Percentiles rank a stretch among this genome's conserved stretches.
Conservation (phyloP, 306 rosid species). For the Castanea sativa region DNA sequence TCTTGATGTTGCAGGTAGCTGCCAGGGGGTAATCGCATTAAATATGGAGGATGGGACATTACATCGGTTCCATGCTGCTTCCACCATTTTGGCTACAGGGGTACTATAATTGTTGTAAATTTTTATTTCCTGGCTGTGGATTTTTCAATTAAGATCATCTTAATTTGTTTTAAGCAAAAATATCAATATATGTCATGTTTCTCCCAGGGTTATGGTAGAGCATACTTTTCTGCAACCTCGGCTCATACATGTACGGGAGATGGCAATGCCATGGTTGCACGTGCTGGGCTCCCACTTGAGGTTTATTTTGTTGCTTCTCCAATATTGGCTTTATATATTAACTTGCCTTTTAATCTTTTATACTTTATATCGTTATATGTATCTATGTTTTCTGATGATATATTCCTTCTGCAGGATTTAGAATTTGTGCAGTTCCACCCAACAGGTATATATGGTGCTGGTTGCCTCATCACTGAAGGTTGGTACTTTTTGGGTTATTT, state of each 20-base stretch:
- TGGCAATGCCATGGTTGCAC: constrained; percentile 96
- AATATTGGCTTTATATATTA: constrained; percentile 17
- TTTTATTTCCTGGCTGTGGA: neutral
- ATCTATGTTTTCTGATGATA: constrained; percentile 7
- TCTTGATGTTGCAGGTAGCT: constrained; percentile 56
- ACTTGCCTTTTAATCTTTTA: constrained; percentile 3
- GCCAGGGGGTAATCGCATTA: constrained; percentile 93
- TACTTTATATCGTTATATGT: neutral
- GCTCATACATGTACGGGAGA: constrained; percentile 99
- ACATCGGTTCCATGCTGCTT: constrained; percentile 84
- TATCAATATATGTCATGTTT: constrained; percentile 9
- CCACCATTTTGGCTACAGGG: constrained; percentile 94
- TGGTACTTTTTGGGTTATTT: constrained; percentile 18
- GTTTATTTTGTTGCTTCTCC: constrained; percentile 33
- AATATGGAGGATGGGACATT: constrained; percentile 92
- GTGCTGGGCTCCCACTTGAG: constrained; percentile 92
- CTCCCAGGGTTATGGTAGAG: constrained; percentile 85
- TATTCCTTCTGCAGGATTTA: constrained; percentile 60
- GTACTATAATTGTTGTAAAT: constrained; percentile 32
- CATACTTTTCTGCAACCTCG: constrained; percentile 94
- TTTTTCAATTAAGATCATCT: constrained; percentile 12
- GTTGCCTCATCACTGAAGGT: constrained; percentile 99
- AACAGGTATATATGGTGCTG: constrained; percentile 96
- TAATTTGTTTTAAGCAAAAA: neutral
- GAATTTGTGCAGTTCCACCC: constrained; percentile 99